Base-by-base conservation (phyloP, 2,329 filamentous ascomycete species). In the Arachnomyces sp. region DNA sequence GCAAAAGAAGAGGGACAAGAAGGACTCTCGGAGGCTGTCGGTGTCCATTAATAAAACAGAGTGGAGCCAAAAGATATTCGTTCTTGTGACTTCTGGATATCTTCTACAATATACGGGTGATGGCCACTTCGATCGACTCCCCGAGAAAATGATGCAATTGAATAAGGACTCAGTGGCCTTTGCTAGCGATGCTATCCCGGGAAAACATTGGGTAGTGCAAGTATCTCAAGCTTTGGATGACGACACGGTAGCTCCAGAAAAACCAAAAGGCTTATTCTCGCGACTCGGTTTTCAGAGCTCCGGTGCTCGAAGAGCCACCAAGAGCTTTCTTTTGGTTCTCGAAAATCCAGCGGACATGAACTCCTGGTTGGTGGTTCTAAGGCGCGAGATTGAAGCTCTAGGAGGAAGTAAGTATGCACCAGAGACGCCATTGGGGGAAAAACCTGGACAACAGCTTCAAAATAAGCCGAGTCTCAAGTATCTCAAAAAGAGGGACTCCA, bases 111-210 rank as follows among this genome's bases (percentile, higher is more conserved):
- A 72, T 48, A 45, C 61, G 18, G 62, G 58, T 3, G 61, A 67
- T 11, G 67, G 68, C 4, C 61, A 60, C 39, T 63, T 64, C 44
- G 66, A 71, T 44, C 60, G 67, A 18, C 47, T 67, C 3, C 69
- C 69, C 0, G 69, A 72, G 50, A 68, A 66, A 44, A 65, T 71
- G 48, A 49, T 72, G 37, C 62, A 65, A 31, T 48, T 72, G 36
- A 65, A 65, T 2, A 59, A 62, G 13, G 57, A 64, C 3, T 71
- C 68, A 7, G 67, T 67, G 11, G 69, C 69, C 8, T 71, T 71
- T 51, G 69, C 65, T 2, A 69, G 67, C 45, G 69, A 72, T 52
- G 67, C 64, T 6, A 67, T 72, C 43, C 66, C 67, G 0, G 69
- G 69, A 2, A 68, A 63, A 43, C 69, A 67, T 41, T 71, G 63